These are phyloP conservation scores for Rhododendron griersonianum DNA, from an alignment of 148 eudicot species.

Conservation along the genomic window DNA sequence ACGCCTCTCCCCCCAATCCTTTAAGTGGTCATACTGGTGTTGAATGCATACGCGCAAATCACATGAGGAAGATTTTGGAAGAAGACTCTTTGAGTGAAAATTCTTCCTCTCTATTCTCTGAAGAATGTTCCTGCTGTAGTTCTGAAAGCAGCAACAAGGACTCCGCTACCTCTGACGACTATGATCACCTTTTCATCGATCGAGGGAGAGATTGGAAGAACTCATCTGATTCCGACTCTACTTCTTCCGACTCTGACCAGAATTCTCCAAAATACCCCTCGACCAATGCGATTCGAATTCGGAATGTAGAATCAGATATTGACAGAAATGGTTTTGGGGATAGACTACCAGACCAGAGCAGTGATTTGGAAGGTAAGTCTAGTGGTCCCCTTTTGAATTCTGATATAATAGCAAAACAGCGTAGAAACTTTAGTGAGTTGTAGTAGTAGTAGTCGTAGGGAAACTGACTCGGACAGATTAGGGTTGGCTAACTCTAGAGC, in stretches of 20 bases:
- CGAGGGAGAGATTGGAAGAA: constrained; percentile 7
- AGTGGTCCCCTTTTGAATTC: constrained; percentile 12
- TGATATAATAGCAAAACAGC: constrained; percentile 16
- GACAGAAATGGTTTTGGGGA: background rate
- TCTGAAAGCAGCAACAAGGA: constrained; percentile 56
- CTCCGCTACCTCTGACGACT: constrained; percentile 44
- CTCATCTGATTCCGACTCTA: constrained; percentile 45
- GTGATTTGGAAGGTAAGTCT: background rate
- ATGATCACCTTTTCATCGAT: constrained; percentile 32
- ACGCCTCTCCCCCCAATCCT: background rate
- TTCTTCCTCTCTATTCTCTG: constrained; percentile 53
- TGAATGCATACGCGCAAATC: constrained; percentile 13
- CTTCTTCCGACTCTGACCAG: constrained; percentile 41
- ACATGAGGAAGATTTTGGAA: constrained; percentile 23
- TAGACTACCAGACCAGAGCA: background rate
- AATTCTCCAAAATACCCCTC: constrained; percentile 32
- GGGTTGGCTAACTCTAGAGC: constrained; percentile 27
- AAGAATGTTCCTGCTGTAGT: constrained; percentile 39
- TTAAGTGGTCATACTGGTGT: constrained; percentile 5
- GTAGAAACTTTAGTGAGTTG: constrained; percentile 16
- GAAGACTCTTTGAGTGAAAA: constrained; percentile 58
- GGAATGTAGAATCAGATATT: background rate
- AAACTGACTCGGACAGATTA: constrained; percentile 25
- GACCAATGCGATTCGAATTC: background rate
- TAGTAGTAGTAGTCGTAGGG: constrained; percentile 26